Conservation (phyloP, 495 filamentous ascomycete species). For the Penicillium alfredii region DNA sequence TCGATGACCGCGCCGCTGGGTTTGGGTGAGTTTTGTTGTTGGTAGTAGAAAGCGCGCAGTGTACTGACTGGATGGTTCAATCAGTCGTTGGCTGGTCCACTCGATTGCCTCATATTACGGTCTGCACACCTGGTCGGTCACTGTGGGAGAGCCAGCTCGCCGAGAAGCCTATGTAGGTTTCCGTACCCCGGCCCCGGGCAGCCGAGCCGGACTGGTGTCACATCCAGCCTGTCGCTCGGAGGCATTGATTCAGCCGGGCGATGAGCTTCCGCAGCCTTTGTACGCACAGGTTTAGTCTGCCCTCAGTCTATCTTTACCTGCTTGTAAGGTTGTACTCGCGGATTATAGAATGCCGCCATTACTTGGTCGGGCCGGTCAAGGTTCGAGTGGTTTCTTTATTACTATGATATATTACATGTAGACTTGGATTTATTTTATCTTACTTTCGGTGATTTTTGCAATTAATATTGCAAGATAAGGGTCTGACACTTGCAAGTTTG, state of each 20-base stretch:
- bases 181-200: conserved; percentile 33
- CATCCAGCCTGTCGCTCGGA: conserved; percentile 23
- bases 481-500: too few species aligned
- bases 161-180: conserved; percentile 89
- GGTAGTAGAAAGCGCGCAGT: conserved; percentile 1
- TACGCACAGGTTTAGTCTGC: conserved; percentile 57
- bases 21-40: conserved; percentile 63
- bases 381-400: too few species aligned
- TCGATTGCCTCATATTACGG: conserved; percentile 91
- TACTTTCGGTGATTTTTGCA: too few species aligned
- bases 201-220: conserved; percentile 23
- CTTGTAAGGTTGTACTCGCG: too few species aligned
- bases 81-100: conserved; percentile 88
- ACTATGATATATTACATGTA: too few species aligned
- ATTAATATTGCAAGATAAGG: too few species aligned
- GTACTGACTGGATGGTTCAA: not conserved
- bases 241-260: conserved; percentile 31
- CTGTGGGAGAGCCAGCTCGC: conserved; percentile 65
- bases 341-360: too few species aligned
- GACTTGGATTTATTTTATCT: too few species aligned
- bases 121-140: conserved; percentile 75
- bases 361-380: too few species aligned
- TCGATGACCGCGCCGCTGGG: conserved; percentile 65
- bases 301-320: too few species aligned
- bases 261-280: conserved; percentile 53